A percentile compares a stretch with the other conserved stretches of the same genome.
Conservation (phyloP, 257 asterid genomes). For the Lantana camara region DNA sequence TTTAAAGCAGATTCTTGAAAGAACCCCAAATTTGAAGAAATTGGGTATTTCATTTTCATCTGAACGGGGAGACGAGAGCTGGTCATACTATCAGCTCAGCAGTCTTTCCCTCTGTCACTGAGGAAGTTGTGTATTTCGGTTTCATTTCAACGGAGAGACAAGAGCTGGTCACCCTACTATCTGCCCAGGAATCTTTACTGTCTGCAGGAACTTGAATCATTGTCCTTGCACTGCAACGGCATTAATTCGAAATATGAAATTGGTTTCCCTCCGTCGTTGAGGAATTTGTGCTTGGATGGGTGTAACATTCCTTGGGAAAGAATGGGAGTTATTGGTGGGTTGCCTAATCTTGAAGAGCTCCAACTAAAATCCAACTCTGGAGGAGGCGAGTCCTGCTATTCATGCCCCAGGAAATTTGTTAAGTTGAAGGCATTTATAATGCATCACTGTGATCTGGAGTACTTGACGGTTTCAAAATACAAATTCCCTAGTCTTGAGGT, state of each 20-base stretch:
- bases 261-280: conserved; percentile 23
- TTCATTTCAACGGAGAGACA: background rate
- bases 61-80: too few species aligned
- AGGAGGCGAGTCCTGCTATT: too few species aligned
- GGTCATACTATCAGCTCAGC: too few species aligned
- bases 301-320: conserved; percentile 21
- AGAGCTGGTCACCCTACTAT: background rate
- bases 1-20: background rate
- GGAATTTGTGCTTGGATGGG: background rate
- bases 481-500: too few species aligned
- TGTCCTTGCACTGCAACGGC: background rate
- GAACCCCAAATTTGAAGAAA: conserved; percentile 29
- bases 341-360: conserved; percentile 31
- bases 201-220: conserved; percentile 21
- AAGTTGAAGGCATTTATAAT: conserved; percentile 11
- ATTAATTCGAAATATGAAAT: background rate
- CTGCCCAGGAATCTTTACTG: conserved; percentile 17
- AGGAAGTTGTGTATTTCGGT: too few species aligned
- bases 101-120: too few species aligned
- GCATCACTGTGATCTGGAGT: background rate
- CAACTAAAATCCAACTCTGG: background rate
- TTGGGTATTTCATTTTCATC: too few species aligned
- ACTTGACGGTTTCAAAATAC: too few species aligned
- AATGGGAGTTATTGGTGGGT: conserved; percentile 22
- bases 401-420: too few species aligned